Base-by-base conservation (phyloP, 2,329 filamentous ascomycete species). In the Arthroderma sp. region DNA sequence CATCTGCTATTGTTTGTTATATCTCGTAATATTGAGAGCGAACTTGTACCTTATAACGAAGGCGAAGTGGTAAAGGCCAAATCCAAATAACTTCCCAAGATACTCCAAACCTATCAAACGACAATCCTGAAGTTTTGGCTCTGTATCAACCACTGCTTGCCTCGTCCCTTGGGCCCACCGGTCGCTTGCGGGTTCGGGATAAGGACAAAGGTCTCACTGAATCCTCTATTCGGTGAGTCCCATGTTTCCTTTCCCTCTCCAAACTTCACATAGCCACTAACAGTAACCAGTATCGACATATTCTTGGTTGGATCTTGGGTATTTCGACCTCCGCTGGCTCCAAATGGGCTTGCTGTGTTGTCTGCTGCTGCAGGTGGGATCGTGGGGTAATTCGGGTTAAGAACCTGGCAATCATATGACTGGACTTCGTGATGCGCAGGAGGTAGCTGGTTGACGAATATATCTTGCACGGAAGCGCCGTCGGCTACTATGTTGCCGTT, bases 151-250 rank as follows among this genome's bases (percentile, higher is more conserved):
- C 83, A 87, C 63, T 77, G 76, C 56, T 77, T 65, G 1, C 77
- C 77, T 59, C 78, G 77, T 1, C 80, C 77, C 61, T 81, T 82
- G 57, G 73, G 73, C 3, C 73, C 75, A 62, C 79, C 74, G 0
- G 70, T 82, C 79, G 71, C 60, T 9, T 66, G 63, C 15, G 68
- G 65, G 59, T 88, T 88, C 6, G 90, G 88, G 38, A 91, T 86
- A 56, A 95, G 76, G 23, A 94, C 80, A 68, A 95, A 85, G 0
- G 80, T 85, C 70, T 95, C 90, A 65, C 83, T 86, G 69, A 95
- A 95, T 37, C 81, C 82, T 63, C 82, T 82, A 69, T 82, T 79
- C 13, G 79, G 79, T 13, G 81, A 80, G 31, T 84, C 81, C 63
- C 78, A 78, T 47, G 71, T 69, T 59, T 60, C 62, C 55, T 56